phyloP scores from a whole-genome alignment of 2,329 filamentous ascomycete genomes.

The Pseudovirgaria hyperparasitica region DNA sequence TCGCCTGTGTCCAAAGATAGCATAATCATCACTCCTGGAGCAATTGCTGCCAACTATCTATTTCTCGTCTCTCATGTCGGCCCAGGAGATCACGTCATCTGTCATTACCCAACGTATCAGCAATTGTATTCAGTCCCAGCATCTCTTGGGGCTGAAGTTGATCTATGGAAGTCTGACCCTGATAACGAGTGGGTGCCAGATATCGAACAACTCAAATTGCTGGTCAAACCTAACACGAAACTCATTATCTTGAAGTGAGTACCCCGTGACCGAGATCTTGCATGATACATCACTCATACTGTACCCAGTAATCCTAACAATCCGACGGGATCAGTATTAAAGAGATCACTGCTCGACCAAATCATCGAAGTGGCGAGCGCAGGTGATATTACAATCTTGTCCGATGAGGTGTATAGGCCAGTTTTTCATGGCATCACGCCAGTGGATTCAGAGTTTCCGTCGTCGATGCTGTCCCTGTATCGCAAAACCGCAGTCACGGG shows the following conservation, averaged over 20 bases:
- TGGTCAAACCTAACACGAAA: constrained; percentile 60
- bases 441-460: constrained; percentile 42
- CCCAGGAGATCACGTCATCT: constrained; percentile 70
- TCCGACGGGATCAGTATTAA: constrained; percentile 61
- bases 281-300: background rate
- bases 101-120: constrained; percentile 68
- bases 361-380: constrained; percentile 52
- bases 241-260: constrained; percentile 49
- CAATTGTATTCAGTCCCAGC: constrained; percentile 63
- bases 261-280: background rate
- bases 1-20: constrained; percentile 43
- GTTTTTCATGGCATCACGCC: constrained; percentile 59
- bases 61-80: constrained; percentile 59
- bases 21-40: constrained; percentile 65
- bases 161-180: constrained; percentile 58
- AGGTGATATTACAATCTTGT: constrained; percentile 53
- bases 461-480: constrained; percentile 57
- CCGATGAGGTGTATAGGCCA: constrained; percentile 75
- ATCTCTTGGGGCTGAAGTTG: constrained; percentile 64
- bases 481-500: constrained; percentile 66
- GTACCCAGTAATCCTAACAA: constrained; percentile 64
- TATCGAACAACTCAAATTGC: constrained; percentile 47
- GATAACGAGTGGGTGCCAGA: constrained; percentile 56
- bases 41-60: constrained; percentile 78
- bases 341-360: constrained; percentile 44